Evolutionary conservation across 306 rosid genomes (phyloP).

Genomic region (Casuarina cunninghamiana): DNA sequence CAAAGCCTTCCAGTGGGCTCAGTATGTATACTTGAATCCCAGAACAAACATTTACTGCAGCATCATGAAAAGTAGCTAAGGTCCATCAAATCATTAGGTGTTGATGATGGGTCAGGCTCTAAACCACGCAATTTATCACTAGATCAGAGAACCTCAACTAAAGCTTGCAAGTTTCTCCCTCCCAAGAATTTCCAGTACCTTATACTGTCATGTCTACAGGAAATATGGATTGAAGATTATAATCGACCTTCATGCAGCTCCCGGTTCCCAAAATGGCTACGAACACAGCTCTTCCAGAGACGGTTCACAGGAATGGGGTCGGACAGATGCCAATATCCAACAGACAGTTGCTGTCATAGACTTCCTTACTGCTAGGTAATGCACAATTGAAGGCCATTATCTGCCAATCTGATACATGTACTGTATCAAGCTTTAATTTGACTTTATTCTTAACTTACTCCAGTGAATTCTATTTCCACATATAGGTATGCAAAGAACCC

Average conservation of each 20-base stretch:
- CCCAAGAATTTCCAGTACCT: background rate
- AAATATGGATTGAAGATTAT: slow-evolving; percentile 67
- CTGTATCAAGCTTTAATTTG: background rate
- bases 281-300: slow-evolving; percentile 71
- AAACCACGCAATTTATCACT: background rate
- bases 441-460: background rate
- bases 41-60: background rate
- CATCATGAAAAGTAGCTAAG: too few relatives aligned
- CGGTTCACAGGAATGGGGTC: slow-evolving; percentile 70
- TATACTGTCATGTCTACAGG: slow-evolving; percentile 27
- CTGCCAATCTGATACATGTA: background rate
- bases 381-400: background rate
- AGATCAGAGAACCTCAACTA: too few relatives aligned
- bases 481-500: slow-evolving; percentile 53
- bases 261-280: slow-evolving; percentile 68
- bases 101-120: background rate
- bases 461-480: too few relatives aligned
- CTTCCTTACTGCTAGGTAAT: slow-evolving; percentile 65
- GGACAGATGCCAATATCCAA: slow-evolving; percentile 51
- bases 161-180: too few relatives aligned
- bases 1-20: slow-evolving; percentile 73
- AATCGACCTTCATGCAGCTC: slow-evolving; percentile 83
- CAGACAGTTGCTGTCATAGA: slow-evolving; percentile 67
- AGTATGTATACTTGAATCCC: slow-evolving; percentile 39
- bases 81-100: background rate